Percentiles rank a stretch among this genome's conserved stretches.
These are phyloP conservation scores for Dentiscutata heterogama DNA, from an alignment of 371 early-diverging fungal species.

Conservation along the genomic window DNA sequence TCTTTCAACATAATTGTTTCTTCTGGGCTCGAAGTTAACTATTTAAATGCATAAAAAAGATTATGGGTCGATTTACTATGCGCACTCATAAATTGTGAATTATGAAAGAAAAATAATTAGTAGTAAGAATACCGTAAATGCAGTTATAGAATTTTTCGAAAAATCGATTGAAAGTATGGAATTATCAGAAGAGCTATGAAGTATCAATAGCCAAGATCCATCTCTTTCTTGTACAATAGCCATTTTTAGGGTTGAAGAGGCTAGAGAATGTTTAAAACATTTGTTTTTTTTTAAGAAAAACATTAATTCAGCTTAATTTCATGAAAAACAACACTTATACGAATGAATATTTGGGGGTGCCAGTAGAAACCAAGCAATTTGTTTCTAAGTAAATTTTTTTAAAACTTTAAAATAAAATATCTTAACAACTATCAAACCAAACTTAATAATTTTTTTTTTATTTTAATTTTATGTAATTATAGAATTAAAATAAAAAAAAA, in stretches of 20 bases:
- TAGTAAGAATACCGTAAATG: conserved; percentile 53
- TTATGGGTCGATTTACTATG: not conserved
- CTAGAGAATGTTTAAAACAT: conserved; percentile 36
- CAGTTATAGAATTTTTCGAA: conserved; percentile 62
- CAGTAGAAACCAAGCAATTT: too few species aligned
- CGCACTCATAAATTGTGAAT: too few species aligned
- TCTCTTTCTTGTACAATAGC: conserved; percentile 60
- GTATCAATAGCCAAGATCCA: conserved; percentile 61
- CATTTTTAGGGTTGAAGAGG: conserved; percentile 69
- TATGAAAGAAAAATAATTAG: not conserved
- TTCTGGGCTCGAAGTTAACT: conserved; percentile 27
- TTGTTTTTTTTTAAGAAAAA: too few species aligned
- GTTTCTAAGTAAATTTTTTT: too few species aligned
- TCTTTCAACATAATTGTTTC: conserved; percentile 28
- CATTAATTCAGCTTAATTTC: not conserved
- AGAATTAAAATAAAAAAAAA: too few species aligned
- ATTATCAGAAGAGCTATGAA: conserved; percentile 79
- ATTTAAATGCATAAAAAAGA: conserved; percentile 41
- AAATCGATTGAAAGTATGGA: conserved; percentile 74
- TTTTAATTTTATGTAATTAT: too few species aligned
- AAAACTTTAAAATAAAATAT: too few species aligned
- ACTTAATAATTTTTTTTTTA: too few species aligned
- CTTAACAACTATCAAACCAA: too few species aligned
- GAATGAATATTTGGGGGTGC: too few species aligned
- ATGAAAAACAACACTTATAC: not conserved